A percentile compares a stretch with the other conserved stretches of the same genome.
Conservation (phyloP, 257 asterid genomes). For the Solanum chaucha region DNA sequence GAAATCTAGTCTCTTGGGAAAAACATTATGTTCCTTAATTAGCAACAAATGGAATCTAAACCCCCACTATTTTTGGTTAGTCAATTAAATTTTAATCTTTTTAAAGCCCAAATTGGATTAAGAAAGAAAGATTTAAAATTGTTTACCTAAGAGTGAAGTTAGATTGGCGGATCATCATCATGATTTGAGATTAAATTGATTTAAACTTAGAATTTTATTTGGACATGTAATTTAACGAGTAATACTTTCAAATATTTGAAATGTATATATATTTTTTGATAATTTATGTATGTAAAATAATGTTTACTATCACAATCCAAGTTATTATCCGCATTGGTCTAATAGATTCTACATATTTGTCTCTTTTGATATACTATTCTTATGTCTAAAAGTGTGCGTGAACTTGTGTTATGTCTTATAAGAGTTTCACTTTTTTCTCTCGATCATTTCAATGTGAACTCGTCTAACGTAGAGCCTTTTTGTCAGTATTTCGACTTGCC, state of each 20-base stretch:
- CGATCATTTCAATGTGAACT: neutral
- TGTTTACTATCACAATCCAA: neutral
- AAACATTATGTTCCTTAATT: neutral
- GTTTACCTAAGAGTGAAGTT: neutral
- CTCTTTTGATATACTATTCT: neutral
- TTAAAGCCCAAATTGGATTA: neutral
- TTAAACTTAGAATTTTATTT: neutral
- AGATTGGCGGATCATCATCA: neutral
- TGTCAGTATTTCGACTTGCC: no score
- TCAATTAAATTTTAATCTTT: neutral
- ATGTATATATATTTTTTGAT: neutral
- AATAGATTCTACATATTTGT: neutral
- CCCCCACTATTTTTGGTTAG: neutral
- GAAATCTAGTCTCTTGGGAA: neutral
- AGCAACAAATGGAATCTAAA: neutral
- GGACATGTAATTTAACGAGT: neutral
- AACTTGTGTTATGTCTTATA: neutral
- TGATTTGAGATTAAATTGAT: neutral
- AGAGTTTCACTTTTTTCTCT: neutral
- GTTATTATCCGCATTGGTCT: neutral
- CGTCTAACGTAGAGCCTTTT: no score
- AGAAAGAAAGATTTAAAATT: neutral
- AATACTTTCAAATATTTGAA: neutral
- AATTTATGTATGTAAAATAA: neutral
- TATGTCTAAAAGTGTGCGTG: neutral